phyloP scores from a whole-genome alignment of 2,329 filamentous ascomycete species.

The Westerdykella sp. region DNA sequence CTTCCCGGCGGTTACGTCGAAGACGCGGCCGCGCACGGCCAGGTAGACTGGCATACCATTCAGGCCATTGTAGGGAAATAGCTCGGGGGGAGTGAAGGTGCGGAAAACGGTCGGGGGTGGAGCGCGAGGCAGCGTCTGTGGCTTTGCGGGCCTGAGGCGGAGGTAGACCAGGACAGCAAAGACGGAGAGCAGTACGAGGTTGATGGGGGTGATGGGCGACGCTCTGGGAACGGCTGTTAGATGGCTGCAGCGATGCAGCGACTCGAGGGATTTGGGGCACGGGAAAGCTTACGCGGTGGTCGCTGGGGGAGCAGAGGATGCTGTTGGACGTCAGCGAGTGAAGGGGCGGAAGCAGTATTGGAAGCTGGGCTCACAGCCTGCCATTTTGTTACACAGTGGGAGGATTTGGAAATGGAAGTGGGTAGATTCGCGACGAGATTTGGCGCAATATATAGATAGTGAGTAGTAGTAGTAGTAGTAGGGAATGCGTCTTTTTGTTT shows the following conservation, averaged over 20 bases:
- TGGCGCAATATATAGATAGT: too few species aligned
- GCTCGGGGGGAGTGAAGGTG: conserved; percentile 72
- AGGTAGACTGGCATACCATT: conserved; percentile 73
- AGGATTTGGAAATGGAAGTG: not conserved
- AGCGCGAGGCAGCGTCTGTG: conserved; percentile 47
- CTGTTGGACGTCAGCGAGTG: conserved; percentile 43
- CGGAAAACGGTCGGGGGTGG: conserved; percentile 75
- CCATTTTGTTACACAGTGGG: conserved; percentile 12
- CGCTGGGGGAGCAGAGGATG: conserved; percentile 50
- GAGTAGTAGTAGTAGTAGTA: too few species aligned
- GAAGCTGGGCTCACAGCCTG: conserved; percentile 17
- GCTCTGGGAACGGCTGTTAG: conserved; percentile 38
- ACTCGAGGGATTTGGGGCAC: not conserved
- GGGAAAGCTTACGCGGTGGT: conserved; percentile 38
- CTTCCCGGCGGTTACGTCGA: conserved; percentile 78
- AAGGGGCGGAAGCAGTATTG: not conserved
- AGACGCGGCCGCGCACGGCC: conserved; percentile 83
- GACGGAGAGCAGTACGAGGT: conserved; percentile 54
- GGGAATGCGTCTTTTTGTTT: too few species aligned
- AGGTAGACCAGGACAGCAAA: conserved; percentile 53
- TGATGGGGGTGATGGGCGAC: conserved; percentile 54
- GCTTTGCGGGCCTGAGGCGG: conserved; percentile 51
- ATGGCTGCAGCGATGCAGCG: conserved; percentile 2
- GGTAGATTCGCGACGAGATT: too few species aligned
- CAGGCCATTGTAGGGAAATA: conserved; percentile 79